Evolutionary conservation across 495 filamentous ascomycete species (phyloP), one percentile per base, ranked within the genome.

Genomic region (Trichoderma reesei): DNA sequence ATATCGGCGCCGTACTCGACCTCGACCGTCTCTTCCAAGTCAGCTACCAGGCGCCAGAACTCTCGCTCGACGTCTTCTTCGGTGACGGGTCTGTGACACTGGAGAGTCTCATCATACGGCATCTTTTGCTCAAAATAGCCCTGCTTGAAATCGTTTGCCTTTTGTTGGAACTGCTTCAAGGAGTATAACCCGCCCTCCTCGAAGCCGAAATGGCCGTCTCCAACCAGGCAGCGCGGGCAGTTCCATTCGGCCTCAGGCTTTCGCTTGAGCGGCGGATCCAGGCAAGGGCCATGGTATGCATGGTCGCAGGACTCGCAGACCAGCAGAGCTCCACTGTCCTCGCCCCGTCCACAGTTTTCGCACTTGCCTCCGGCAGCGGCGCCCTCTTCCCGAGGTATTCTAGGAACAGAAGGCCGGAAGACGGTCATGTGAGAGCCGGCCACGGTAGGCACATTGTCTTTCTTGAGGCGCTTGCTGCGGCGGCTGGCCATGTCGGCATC

Each of bases 1-100:
- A 99, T 96, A 72, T 99, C 94, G 5, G 94, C 94, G 41, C 94
- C 94, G 71, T 99, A 99, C 73, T 99, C 94, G 14, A 99, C 94
- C 71, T 97, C 93, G 13, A 97, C 91, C 1, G 91, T 96, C 73
- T 98, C 94, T 63, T 93, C 92, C 59, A 96, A 77, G 72, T 89
- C 95, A 60, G 95, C 89, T 0, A 96, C 92, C 31, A 98, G 79
- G 66, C 90, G 84, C 94, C 94, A 99, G 75, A 99, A 99, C 73
- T 99, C 94, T 14, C 86, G 84, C 72, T 99, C 94, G 39, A 99
- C 90, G 70, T 99, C 94, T 68, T 97, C 93, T 70, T 99, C 94
- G 0, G 90, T 91, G 56, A 96, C 89, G 3, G 87, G 86, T 56
- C 86, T 80, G 65, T 89, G 84, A 26, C 83, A 88, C 65, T 94